A percentile compares a stretch with the other conserved stretches of the same genome.
Evolutionary conservation across 2,329 filamentous ascomycete genomes (phyloP).

Genomic region (Aspergillus costaricaensis): DNA sequence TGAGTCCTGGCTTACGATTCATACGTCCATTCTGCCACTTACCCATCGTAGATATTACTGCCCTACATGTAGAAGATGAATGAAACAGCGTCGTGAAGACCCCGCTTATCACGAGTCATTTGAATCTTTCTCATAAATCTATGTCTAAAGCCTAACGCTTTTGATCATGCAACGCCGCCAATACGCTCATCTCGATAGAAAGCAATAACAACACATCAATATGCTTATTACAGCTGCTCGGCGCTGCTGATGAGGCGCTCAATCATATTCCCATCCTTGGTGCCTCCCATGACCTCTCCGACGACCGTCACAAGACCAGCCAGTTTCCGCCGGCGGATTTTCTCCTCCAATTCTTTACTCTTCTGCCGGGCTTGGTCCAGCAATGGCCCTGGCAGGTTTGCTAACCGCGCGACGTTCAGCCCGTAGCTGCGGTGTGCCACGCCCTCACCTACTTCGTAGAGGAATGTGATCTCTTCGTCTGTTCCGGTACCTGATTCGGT

Average conservation of each 20-base stretch:
- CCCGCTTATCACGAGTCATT: background rate
- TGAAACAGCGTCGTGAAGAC: background rate
- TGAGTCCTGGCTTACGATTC: background rate
- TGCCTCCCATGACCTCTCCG: constrained; percentile 28
- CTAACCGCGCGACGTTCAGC: constrained; percentile 85
- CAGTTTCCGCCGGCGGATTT: constrained; percentile 66
- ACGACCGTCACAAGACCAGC: constrained; percentile 36
- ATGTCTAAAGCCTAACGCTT: background rate
- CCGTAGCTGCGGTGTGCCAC: constrained; percentile 94
- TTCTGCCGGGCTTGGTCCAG: constrained; percentile 78
- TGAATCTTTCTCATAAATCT: background rate
- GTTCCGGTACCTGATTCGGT: constrained; percentile 55
- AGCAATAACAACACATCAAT: background rate
- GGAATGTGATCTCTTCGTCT: constrained; percentile 82
- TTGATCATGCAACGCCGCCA: background rate
- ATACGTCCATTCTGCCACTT: background rate
- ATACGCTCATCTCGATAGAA: background rate
- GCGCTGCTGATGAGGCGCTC: constrained; percentile 35
- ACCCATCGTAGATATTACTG: background rate
- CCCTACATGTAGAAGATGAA: background rate
- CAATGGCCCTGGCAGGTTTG: constrained; percentile 74
- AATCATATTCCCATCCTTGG: constrained; percentile 27
- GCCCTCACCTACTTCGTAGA: constrained; percentile 89
- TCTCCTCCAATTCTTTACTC: constrained; percentile 76
- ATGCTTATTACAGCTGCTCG: constrained; percentile 27